phyloP scores from a whole-genome alignment of 768 basidiomycete genomes.

The Suillus fuscotomentosus region DNA sequence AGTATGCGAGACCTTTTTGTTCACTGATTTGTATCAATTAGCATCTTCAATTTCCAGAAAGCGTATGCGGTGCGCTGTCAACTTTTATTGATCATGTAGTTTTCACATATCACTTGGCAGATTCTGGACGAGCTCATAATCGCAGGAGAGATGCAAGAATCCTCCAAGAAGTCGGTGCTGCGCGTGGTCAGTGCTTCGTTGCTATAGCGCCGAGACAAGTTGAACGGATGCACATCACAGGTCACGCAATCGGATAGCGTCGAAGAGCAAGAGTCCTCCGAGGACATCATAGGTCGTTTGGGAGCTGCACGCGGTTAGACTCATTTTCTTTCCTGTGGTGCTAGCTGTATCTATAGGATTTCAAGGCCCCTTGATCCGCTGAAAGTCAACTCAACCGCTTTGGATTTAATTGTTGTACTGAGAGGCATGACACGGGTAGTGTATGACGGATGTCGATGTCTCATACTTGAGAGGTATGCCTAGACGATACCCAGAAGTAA shows the following conservation, averaged over 20 bases:
- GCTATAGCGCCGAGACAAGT: neutral
- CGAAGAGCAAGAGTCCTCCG: constrained; percentile 83
- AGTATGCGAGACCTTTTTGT: neutral
- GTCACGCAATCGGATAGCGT: constrained; percentile 83
- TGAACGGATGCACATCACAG: constrained; percentile 34
- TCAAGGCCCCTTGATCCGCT: constrained; percentile 31
- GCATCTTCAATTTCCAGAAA: constrained; percentile 98
- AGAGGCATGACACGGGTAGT: neutral
- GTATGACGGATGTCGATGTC: neutral
- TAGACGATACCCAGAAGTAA: constrained; percentile 10
- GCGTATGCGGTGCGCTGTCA: constrained; percentile 71
- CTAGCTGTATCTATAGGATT: constrained; percentile 13
- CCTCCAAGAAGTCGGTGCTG: constrained; percentile 72
- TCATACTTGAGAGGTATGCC: neutral
- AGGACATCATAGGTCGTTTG: constrained; percentile 76
- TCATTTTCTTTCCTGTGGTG: neutral
- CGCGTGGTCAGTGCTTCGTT: constrained; percentile 44
- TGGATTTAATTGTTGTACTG: neutral
- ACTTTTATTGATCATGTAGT: neutral
- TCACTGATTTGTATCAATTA: constrained; percentile 37
- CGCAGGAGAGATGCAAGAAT: constrained; percentile 92
- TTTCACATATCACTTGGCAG: constrained; percentile 34
- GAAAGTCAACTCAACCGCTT: constrained; percentile 6
- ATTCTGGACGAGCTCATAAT: constrained; percentile 93
- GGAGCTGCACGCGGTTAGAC: constrained; percentile 66